Base-by-base conservation (phyloP, 1,284 basidiomycete genomes). In the Gymnopus androsaceus region DNA sequence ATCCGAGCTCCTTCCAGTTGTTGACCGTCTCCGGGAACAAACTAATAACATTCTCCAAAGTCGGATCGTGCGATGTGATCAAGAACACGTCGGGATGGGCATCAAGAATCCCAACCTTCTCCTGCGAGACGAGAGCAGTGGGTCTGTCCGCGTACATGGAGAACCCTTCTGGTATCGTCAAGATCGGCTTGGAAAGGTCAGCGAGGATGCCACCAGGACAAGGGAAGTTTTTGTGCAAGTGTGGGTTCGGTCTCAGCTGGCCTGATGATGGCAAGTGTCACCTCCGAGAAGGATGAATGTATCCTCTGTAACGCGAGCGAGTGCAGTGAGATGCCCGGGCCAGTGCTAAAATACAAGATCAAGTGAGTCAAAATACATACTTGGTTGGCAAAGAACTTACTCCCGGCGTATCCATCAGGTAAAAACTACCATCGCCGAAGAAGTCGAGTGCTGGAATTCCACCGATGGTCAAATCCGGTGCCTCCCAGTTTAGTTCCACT, bases 351-450 rank as follows among this genome's bases (percentile, higher is more conserved):
- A 19, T n/a, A 19, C 25, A 27, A 41, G 12, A 14, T 14, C n/a
- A n/a, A 8, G 31, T 33, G 12, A 25, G 38, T 25, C 6, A 31
- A 4, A 19, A 5, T 14, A 42, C 27, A 6, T 9, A 7, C 19
- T 15, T 2, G 12, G n/a, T n/a, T 21, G 33, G 9, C 4, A 8
- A 23, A 15, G 9, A 40, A 42, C 62, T 31, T 21, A 64, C 64
- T 1, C 66, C 66, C 2, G 64, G 64, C 4, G 56, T 54, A 31
- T 64, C 58, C 14, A 67, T 51, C 14, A 67, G 31, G 49, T 65
- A 67, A 21, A 67, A 53, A 51, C 66, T 66, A 8, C 64, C 66
- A 37, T 66, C 64, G 3, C 56, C 60, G 19, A 66, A 63, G 49
- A 56, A 66, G 36, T 66, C 64, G 36, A 59, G 33, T 2, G 62